Conservation (phyloP, 179 eudicot species). For the Camellia oleifera region DNA sequence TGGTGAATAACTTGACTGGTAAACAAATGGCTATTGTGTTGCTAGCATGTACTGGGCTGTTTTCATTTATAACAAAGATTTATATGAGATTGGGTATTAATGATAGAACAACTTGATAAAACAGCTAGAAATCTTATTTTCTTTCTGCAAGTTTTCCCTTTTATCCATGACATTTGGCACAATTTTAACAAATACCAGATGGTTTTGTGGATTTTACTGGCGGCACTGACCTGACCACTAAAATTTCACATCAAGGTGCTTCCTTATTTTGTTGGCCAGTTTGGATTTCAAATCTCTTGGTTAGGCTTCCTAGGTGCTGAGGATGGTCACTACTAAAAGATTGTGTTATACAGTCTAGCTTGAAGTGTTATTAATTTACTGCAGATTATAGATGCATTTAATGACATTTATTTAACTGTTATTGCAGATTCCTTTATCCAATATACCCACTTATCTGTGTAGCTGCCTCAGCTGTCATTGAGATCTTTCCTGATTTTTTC, state of each 20-base stretch:
- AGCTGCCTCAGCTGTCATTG: conserved; percentile 92
- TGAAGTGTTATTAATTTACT: not conserved
- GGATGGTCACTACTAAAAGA: not conserved
- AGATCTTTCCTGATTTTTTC: conserved; percentile 87
- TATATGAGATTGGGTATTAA: not conserved
- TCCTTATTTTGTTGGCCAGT: not conserved
- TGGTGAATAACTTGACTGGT: too few species aligned
- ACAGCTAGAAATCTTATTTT: not conserved
- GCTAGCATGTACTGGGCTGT: not conserved
- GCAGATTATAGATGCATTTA: not conserved
- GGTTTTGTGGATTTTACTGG: not conserved
- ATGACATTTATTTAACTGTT: not conserved
- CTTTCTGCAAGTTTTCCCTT: not conserved
- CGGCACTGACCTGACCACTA: not conserved
- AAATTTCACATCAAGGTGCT: not conserved
- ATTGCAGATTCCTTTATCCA: conserved; percentile 90
- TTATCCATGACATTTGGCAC: not conserved
- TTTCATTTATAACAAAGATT: not conserved
- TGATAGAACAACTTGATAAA: not conserved
- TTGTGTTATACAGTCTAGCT: conserved; percentile 2
- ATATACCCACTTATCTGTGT: conserved; percentile 93
- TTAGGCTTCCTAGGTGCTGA: not conserved
- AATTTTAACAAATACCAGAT: not conserved
- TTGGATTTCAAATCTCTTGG: not conserved
- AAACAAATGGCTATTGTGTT: not conserved